Conservation (phyloP, 2,329 filamentous ascomycete species). For the Dothidotthia symphoricarpi region DNA sequence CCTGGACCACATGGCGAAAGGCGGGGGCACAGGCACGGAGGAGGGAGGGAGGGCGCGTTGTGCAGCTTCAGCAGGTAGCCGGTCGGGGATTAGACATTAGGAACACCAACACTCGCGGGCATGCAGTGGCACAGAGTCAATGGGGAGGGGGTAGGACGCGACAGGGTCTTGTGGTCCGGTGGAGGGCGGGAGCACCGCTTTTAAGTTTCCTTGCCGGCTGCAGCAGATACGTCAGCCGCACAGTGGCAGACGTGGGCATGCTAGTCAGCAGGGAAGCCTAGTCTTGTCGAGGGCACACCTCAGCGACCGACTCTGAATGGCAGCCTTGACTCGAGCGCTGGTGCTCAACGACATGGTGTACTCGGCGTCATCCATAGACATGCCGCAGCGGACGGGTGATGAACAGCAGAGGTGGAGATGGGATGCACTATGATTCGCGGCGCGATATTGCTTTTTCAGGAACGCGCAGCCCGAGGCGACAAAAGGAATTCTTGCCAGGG, state of each 20-base stretch:
- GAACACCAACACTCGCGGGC: constrained; percentile 16
- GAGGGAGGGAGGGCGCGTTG: constrained; percentile 12
- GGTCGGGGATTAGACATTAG: constrained; percentile 24
- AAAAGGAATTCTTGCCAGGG: no score
- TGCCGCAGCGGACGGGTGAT: no score
- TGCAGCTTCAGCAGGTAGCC: constrained; percentile 18
- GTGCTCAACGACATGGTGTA: no score
- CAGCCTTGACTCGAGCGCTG: no score
- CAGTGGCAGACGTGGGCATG: no score
- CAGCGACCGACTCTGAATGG: no score
- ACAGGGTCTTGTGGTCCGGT: constrained; percentile 5
- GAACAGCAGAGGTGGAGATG: no score
- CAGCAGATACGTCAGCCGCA: neutral
- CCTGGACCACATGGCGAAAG: constrained; percentile 34
- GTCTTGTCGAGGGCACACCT: no score
- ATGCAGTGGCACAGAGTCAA: no score
- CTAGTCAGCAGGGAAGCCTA: no score
- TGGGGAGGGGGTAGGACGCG: no score
- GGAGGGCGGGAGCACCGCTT: constrained; percentile 29
- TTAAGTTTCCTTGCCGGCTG: constrained; percentile 1
- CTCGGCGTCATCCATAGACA: no score
- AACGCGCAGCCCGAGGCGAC: neutral
- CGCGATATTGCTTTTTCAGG: neutral
- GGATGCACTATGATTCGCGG: neutral
- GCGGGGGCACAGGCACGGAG: constrained; percentile 5